A percentile compares a stretch with the other conserved stretches of the same genome.
phyloP scores from a whole-genome alignment of 2,329 filamentous ascomycete species.

The Ceratocystis cubensis region DNA sequence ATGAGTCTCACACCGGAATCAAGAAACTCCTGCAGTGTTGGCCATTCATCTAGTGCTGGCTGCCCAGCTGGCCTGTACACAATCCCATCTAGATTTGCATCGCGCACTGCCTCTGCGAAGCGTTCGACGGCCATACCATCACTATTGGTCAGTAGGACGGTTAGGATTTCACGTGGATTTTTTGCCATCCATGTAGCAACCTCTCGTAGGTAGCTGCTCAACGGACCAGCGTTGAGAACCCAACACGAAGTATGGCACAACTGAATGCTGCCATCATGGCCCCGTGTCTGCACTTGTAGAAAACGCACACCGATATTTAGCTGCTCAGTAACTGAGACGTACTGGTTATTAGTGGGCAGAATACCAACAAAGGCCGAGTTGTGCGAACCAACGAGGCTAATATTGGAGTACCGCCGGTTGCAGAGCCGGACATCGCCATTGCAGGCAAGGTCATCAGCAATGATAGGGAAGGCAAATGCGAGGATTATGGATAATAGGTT shows the following conservation, averaged over 20 bases:
- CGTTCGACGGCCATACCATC: slow-evolving; percentile 45
- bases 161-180: slow-evolving; percentile 49
- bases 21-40: slow-evolving; percentile 57
- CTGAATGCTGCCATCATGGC: slow-evolving; percentile 38
- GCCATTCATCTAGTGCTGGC: slow-evolving; percentile 44
- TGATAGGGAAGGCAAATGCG: not conserved
- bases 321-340: slow-evolving; percentile 44
- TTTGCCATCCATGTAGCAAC: slow-evolving; percentile 48
- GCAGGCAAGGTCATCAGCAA: slow-evolving; percentile 30
- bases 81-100: slow-evolving; percentile 43
- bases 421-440: slow-evolving; percentile 48
- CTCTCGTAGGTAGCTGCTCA: slow-evolving; percentile 42
- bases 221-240: slow-evolving; percentile 45
- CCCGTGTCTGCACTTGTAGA: slow-evolving; percentile 51
- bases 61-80: slow-evolving; percentile 39
- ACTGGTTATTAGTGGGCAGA: slow-evolving; percentile 45
- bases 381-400: slow-evolving; percentile 52
- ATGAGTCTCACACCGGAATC: slow-evolving; percentile 49
- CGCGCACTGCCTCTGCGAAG: slow-evolving; percentile 42
- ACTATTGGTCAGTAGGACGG: slow-evolving; percentile 49
- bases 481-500: not conserved
- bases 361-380: slow-evolving; percentile 51
- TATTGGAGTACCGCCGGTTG: slow-evolving; percentile 43
- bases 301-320: slow-evolving; percentile 51
- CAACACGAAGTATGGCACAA: slow-evolving; percentile 54